These are phyloP conservation scores for Paxillus rubicundulus DNA, from an alignment of 768 basidiomycete species.

Conservation along the genomic window DNA sequence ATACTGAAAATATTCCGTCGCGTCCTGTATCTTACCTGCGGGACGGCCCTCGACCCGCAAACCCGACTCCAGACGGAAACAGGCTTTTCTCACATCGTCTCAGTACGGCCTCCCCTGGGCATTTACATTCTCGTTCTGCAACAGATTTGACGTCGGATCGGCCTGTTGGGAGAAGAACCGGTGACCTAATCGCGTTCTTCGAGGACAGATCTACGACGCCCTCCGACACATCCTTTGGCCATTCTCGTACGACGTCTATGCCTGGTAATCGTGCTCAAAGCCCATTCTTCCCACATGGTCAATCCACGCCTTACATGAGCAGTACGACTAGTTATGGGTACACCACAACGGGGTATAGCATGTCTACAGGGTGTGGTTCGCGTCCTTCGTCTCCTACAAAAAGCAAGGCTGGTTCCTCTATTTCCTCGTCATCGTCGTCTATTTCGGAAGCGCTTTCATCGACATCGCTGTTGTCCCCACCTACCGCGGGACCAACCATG, in stretches of 20 bases:
- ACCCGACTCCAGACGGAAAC: conserved; percentile 43
- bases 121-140: conserved; percentile 50
- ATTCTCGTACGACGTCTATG: conserved; percentile 53
- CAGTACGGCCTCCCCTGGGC: conserved; percentile 36
- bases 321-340: conserved; percentile 37
- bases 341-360: conserved; percentile 31
- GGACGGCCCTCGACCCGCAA: conserved; percentile 30
- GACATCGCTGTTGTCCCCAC: conserved; percentile 50
- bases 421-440: conserved; percentile 25
- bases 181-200: conserved; percentile 73
- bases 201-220: conserved; percentile 50
- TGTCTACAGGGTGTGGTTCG: conserved; percentile 35
- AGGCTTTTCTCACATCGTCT: conserved; percentile 46
- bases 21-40: conserved; percentile 53
- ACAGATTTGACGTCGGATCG: conserved; percentile 55
- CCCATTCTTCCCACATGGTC: conserved; percentile 31
- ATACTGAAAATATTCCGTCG: conserved; percentile 63
- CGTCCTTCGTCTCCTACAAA: conserved; percentile 50
- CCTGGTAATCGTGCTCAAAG: conserved; percentile 37
- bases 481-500: conserved; percentile 34
- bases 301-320: conserved; percentile 40
- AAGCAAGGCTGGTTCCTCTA: conserved; percentile 34
- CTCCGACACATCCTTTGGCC: conserved; percentile 37
- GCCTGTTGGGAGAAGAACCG: conserved; percentile 53
- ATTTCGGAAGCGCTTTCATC: conserved; percentile 26